These are phyloP conservation scores for Epicoccum sorghinum DNA, from an alignment of 2,329 filamentous ascomycete genomes.

Conservation along the genomic window DNA sequence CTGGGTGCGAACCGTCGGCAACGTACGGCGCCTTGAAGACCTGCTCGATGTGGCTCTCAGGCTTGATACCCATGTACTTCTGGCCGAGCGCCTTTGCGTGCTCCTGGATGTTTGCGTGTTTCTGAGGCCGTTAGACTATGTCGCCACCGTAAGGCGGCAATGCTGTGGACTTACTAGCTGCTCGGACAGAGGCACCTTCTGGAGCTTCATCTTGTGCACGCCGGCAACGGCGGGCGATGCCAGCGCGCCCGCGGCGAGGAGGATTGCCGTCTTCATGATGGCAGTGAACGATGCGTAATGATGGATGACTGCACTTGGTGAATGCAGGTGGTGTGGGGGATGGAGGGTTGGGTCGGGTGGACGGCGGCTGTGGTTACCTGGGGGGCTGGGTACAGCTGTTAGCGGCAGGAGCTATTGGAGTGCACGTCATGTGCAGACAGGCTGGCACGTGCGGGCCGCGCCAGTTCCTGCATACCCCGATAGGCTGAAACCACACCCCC, in stretches of 20 bases:
- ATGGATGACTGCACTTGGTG: conserved; percentile 17
- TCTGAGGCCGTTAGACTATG: conserved; percentile 56
- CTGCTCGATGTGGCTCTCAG: conserved; percentile 70
- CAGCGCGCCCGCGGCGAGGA: conserved; percentile 80
- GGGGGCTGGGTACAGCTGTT: conserved; percentile 22
- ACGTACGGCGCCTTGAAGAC: conserved; percentile 79
- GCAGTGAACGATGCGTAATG: conserved; percentile 19
- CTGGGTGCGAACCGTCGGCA: conserved; percentile 72
- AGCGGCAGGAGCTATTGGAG: conserved; percentile 15
- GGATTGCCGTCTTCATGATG: conserved; percentile 82
- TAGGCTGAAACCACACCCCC: conserved; percentile 7
- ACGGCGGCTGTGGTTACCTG: conserved; percentile 9
- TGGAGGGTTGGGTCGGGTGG: conserved; percentile 4
- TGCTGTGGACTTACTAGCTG: conserved; percentile 74
- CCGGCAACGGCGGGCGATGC: conserved; percentile 82
- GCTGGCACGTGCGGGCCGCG: conserved; percentile 5
- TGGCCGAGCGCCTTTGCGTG: conserved; percentile 85
- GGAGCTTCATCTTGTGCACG: conserved; percentile 94
- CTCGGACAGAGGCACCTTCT: conserved; percentile 91
- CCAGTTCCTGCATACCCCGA: conserved; percentile 11
- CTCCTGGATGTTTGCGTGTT: conserved; percentile 76
- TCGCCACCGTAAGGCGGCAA: conserved; percentile 10
- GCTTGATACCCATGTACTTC: conserved; percentile 93
- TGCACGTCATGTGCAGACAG: conserved; percentile 1
- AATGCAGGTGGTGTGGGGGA: conserved; percentile 19